phyloP scores from a whole-genome alignment of 179 eudicot genomes.

The Actinidia chinensis region DNA sequence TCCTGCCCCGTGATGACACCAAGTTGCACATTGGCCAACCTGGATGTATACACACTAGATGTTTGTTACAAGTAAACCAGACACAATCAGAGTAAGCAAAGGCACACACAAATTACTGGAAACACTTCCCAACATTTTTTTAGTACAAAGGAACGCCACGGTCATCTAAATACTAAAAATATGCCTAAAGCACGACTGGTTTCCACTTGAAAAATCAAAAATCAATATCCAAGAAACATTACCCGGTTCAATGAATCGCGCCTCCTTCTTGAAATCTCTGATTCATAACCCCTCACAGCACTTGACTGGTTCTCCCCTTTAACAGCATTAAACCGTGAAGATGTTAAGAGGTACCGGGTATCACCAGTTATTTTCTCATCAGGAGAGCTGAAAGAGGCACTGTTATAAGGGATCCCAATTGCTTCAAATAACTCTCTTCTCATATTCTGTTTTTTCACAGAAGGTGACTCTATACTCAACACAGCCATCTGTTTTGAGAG shows the following conservation, averaged over 20 bases:
- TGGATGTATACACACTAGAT: neutral
- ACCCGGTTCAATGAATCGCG: slow-evolving; percentile 86
- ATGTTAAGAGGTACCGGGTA: slow-evolving; percentile 34
- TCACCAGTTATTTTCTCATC: slow-evolving; percentile 28
- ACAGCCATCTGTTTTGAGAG: slow-evolving; percentile 79
- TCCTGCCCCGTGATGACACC: neutral
- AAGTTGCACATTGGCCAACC: neutral
- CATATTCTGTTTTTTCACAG: slow-evolving; percentile 42
- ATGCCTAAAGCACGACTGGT: neutral
- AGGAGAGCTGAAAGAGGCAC: slow-evolving; percentile 49
- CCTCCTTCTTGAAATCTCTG: slow-evolving; percentile 80
- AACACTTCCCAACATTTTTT: neutral
- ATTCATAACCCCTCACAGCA: slow-evolving; percentile 47
- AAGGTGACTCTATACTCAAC: slow-evolving; percentile 58
- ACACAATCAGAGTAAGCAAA: slow-evolving; percentile 11
- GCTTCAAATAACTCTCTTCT: slow-evolving; percentile 78
- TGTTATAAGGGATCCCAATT: slow-evolving; percentile 68
- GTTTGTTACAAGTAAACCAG: neutral
- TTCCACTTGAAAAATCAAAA: neutral
- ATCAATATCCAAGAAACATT: slow-evolving; percentile 19
- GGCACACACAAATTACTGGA: neutral
- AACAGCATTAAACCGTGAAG: slow-evolving; percentile 34
- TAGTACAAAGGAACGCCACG: neutral
- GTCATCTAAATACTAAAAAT: neutral
- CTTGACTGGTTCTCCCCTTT: slow-evolving; percentile 46